Evolutionary conservation across 805 yeast species (phyloP).

Genomic region (Pichia pseudocactophila): DNA sequence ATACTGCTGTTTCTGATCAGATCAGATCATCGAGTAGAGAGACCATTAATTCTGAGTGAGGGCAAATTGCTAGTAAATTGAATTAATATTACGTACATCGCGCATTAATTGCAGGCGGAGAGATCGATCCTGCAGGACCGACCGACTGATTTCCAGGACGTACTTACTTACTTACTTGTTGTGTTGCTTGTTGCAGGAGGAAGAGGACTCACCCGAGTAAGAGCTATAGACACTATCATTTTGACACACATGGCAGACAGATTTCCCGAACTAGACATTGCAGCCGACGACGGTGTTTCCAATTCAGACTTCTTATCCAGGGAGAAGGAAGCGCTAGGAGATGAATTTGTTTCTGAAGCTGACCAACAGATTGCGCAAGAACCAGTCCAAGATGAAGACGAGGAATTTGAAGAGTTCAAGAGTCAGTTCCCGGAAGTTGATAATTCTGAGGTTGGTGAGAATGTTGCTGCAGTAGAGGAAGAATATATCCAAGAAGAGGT

Average conservation of each 20-base stretch:
- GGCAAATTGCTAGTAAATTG: too few relatives aligned
- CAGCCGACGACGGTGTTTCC: conserved; percentile 16
- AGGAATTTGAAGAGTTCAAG: conserved; percentile 51
- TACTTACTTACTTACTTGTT: too few relatives aligned
- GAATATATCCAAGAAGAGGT: conserved; percentile 9
- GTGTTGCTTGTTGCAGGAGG: too few relatives aligned
- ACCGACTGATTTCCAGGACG: too few relatives aligned
- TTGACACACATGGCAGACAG: conserved; percentile 76
- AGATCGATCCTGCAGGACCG: too few relatives aligned
- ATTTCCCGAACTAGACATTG: conserved; percentile 56
- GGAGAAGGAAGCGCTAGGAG: conserved; percentile 61
- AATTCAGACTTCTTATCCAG: conserved; percentile 49
- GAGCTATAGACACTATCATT: too few relatives aligned
- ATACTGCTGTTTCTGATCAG: too few relatives aligned
- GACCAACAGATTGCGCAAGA: conserved; percentile 35
- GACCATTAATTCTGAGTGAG: too few relatives aligned
- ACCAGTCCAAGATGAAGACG: conserved; percentile 31
- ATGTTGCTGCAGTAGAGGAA: not conserved
- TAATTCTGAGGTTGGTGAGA: conserved; percentile 6
- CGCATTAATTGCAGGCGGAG: too few relatives aligned
- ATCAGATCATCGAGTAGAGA: too few relatives aligned
- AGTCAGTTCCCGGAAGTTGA: conserved; percentile 56
- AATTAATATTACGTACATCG: too few relatives aligned
- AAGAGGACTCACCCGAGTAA: too few relatives aligned
- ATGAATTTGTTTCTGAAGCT: conserved; percentile 59